Evolutionary conservation across 257 asterid genomes (phyloP).

Genomic region (Jacaranda mimosifolia): DNA sequence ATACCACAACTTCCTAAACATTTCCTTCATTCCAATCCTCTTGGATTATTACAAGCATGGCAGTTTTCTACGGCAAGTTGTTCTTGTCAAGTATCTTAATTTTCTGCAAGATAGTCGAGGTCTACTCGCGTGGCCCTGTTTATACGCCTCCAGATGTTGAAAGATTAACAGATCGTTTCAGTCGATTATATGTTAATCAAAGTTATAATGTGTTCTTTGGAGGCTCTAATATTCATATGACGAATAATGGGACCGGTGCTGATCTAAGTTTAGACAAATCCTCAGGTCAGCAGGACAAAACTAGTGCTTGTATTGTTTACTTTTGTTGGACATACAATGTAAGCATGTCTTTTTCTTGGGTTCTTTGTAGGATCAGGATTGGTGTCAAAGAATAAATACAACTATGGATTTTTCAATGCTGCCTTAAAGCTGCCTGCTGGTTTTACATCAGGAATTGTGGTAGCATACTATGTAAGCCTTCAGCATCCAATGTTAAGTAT

Average conservation of each 20-base stretch:
- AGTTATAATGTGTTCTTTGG: constrained; percentile 66
- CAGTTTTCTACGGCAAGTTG: constrained; percentile 31
- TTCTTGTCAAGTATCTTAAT: constrained; percentile 34
- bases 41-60: constrained; percentile 40
- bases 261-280: constrained; percentile 71
- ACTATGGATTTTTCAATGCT: constrained; percentile 84
- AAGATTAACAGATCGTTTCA: constrained; percentile 55
- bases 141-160: constrained; percentile 79
- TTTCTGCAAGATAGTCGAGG: constrained; percentile 39
- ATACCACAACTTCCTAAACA: constrained; percentile 33
- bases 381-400: constrained; percentile 68
- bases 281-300: constrained; percentile 54
- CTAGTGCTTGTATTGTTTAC: not conserved
- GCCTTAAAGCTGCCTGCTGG: constrained; percentile 84
- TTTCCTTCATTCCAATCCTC: constrained; percentile 28
- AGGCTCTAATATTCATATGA: constrained; percentile 55
- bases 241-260: constrained; percentile 62
- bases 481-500: not conserved
- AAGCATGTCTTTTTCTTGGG: not conserved
- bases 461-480: constrained; percentile 77
- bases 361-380: constrained; percentile 70
- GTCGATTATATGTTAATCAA: constrained; percentile 48
- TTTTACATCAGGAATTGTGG: constrained; percentile 87
- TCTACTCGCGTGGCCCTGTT: constrained; percentile 60
- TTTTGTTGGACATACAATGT: not conserved